Conservation (phyloP, 2,329 filamentous ascomycete genomes). For the Pezicula rhizophila region DNA sequence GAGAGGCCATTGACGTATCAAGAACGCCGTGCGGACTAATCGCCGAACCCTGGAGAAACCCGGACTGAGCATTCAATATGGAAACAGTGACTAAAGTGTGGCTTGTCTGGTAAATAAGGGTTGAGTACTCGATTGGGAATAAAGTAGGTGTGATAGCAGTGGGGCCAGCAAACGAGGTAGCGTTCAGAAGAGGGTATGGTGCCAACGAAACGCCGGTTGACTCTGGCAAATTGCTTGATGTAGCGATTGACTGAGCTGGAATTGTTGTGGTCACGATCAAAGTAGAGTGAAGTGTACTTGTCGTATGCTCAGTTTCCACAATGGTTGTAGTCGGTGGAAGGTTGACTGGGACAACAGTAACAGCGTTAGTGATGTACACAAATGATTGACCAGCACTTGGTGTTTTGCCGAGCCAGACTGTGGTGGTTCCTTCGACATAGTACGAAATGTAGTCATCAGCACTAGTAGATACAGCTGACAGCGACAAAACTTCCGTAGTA, state of each 20-base stretch:
- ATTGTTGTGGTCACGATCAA: background rate
- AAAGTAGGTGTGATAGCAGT: background rate
- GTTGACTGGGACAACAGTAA: constrained; percentile 17
- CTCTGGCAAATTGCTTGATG: background rate
- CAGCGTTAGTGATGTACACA: constrained; percentile 12
- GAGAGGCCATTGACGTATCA: too few relatives aligned
- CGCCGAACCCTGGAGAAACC: too few relatives aligned
- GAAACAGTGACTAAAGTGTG: too few relatives aligned
- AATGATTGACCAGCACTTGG: constrained; percentile 11
- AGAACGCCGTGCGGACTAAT: too few relatives aligned
- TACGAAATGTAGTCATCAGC: background rate
- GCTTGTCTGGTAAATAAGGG: too few relatives aligned
- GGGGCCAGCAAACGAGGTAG: background rate
- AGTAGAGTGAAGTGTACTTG: background rate
- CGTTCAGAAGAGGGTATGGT: background rate
- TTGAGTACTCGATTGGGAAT: too few relatives aligned
- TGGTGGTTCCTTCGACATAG: constrained; percentile 3
- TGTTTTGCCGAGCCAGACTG: constrained; percentile 17
- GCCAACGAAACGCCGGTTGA: background rate
- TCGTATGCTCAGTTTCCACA: background rate
- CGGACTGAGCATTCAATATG: too few relatives aligned
- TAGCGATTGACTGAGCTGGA: background rate
- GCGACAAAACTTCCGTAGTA: background rate
- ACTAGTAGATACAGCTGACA: background rate
- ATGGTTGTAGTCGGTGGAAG: background rate